Evolutionary conservation across 441 rosid species (phyloP).

Genomic region (Hypseocharis bilobata): DNA sequence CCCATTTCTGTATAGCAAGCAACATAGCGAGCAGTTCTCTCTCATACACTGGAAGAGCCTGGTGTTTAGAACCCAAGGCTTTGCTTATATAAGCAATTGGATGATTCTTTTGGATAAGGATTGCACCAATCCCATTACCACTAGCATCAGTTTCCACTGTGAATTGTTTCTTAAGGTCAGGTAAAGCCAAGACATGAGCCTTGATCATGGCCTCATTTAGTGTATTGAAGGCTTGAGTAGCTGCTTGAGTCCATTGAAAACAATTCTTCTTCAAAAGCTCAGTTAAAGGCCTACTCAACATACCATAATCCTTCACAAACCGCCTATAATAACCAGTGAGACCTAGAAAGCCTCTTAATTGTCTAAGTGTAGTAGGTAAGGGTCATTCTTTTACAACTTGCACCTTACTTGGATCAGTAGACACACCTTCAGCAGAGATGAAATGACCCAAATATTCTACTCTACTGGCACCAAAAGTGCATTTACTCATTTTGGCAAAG

Average conservation of each 20-base stretch:
- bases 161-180: no score
- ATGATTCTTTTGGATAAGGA: no score
- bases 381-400: not conserved
- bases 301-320: not conserved
- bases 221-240: not conserved
- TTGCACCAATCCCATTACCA: no score
- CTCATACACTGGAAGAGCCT: no score
- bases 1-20: no score
- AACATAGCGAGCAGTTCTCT: no score
- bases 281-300: not conserved
- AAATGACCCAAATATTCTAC: not conserved
- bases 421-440: not conserved
- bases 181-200: not conserved
- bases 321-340: not conserved
- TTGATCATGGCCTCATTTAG: not conserved
- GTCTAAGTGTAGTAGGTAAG: not conserved
- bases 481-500: not conserved
- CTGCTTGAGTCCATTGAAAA: not conserved
- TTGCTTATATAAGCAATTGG: no score
- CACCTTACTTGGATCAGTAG: not conserved
- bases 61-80: no score
- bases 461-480: not conserved
- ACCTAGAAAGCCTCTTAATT: not conserved
- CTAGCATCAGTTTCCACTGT: not conserved
- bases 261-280: not conserved